Conservation (phyloP, 140 eudicot species). For the Senecio squalidus region DNA sequence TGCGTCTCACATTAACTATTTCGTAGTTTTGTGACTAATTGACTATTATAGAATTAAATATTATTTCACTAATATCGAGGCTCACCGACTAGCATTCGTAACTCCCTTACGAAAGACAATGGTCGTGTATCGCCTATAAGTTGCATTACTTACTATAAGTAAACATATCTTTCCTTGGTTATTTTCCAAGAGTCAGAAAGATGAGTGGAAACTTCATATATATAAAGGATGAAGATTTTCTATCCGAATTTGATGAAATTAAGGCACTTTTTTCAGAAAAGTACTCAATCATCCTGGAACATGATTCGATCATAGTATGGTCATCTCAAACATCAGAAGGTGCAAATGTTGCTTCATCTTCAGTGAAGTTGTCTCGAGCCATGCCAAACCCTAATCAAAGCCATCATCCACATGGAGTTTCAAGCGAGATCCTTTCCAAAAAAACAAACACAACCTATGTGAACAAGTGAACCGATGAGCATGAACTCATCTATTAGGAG, state of each 20-base stretch:
- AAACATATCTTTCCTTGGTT: not conserved
- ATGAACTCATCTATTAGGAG: not conserved
- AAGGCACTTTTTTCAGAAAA: not conserved
- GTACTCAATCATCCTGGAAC: not conserved
- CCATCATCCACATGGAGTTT: not conserved
- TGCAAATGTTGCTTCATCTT: not conserved
- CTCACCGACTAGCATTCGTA: not conserved
- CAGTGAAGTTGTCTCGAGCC: not conserved
- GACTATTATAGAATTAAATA: not conserved
- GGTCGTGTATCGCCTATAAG: not conserved
- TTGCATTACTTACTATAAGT: not conserved
- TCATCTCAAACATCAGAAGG: constrained; percentile 1
- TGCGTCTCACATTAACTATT: not conserved
- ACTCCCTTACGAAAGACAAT: not conserved
- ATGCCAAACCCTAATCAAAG: not conserved
- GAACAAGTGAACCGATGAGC: not conserved
- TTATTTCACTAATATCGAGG: not conserved
- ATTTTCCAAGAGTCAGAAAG: not conserved
- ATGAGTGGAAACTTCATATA: constrained; percentile 17
- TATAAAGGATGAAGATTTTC: constrained; percentile 22
- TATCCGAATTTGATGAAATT: constrained; percentile 26
- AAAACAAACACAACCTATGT: not conserved
- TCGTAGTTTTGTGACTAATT: not conserved
- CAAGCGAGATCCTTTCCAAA: not conserved
- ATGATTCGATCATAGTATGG: constrained; percentile 7